These are phyloP conservation scores for Phytophthora melonis DNA, from an alignment of 352 stramenopile genomes.

Conservation along the genomic window DNA sequence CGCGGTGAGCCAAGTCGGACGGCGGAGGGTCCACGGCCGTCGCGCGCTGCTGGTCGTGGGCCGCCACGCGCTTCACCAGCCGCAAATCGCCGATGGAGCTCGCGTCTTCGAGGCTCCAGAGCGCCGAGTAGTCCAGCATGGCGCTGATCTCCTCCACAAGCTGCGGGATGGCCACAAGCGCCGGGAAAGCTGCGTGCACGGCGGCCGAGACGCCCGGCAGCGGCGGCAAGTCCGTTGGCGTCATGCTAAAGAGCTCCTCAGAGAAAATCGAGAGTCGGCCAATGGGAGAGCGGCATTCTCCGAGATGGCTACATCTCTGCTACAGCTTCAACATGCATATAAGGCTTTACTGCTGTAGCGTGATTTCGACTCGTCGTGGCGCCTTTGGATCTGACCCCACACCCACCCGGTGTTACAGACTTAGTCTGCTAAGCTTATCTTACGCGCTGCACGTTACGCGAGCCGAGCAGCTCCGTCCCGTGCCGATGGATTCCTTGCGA, in stretches of 20 bases:
- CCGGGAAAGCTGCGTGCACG: constrained; percentile 35
- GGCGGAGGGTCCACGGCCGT: constrained; percentile 21
- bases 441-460: constrained; percentile 3
- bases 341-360: not conserved
- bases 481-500: not conserved
- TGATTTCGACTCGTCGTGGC: not conserved
- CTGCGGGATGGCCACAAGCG: constrained; percentile 38
- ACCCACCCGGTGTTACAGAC: constrained; percentile 11
- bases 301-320: constrained; percentile 6
- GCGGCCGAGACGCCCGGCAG: constrained; percentile 31
- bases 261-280: not conserved
- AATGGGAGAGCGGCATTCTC: constrained; percentile 8
- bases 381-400: constrained; percentile 9
- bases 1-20: constrained; percentile 20
- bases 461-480: not conserved
- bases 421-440: not conserved
- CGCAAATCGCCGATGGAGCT: constrained; percentile 35
- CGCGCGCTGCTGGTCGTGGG: constrained; percentile 29
- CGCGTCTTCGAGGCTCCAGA: constrained; percentile 40
- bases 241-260: not conserved
- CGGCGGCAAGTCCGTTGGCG: constrained; percentile 9
- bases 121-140: constrained; percentile 37
- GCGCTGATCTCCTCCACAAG: constrained; percentile 29
- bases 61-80: constrained; percentile 38
- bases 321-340: constrained; percentile 16